These are phyloP conservation scores for Musa acuminata DNA, from an alignment of 176 grass and related monocot genomes.

Conservation along the genomic window DNA sequence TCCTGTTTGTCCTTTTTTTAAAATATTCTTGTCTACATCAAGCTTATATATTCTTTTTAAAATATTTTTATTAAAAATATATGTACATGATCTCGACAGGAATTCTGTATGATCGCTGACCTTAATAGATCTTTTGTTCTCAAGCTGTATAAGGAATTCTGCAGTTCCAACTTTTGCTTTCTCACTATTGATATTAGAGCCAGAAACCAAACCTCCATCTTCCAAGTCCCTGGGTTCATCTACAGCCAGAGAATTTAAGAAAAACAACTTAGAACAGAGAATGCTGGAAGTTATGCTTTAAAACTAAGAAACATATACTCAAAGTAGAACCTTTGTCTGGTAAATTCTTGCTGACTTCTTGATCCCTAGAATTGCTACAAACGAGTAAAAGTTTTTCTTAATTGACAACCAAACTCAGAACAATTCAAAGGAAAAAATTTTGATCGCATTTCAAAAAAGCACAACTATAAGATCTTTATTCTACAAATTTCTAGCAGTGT, in stretches of 20 bases:
- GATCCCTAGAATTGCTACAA: constrained; percentile 20
- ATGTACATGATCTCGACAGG: not conserved
- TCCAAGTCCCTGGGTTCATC: constrained; percentile 49
- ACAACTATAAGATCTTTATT: not conserved
- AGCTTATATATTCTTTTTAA: no score
- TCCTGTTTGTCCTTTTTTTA: no score
- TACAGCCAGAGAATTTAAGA: constrained; percentile 20
- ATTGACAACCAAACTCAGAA: not conserved
- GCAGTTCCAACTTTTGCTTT: constrained; percentile 82
- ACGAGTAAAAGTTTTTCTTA: not conserved
- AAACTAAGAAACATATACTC: no score
- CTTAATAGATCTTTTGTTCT: constrained; percentile 86
- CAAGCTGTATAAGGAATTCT: constrained; percentile 67
- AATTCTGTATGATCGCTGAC: constrained; percentile 9
- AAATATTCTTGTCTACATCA: no score
- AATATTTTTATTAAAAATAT: no score
- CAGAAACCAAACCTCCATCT: constrained; percentile 32
- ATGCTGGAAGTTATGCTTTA: not conserved
- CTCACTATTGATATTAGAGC: not conserved
- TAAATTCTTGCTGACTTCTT: constrained; percentile 10
- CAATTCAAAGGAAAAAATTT: not conserved
- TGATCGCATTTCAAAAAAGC: not conserved
- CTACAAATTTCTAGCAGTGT: no score
- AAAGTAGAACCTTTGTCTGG: constrained; percentile 20
- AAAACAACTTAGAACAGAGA: constrained; percentile 3